Evolutionary conservation across 2,329 filamentous ascomycete species (phyloP), one percentile per base, ranked within the genome.

Genomic region (Sarocladiaceae sp.): DNA sequence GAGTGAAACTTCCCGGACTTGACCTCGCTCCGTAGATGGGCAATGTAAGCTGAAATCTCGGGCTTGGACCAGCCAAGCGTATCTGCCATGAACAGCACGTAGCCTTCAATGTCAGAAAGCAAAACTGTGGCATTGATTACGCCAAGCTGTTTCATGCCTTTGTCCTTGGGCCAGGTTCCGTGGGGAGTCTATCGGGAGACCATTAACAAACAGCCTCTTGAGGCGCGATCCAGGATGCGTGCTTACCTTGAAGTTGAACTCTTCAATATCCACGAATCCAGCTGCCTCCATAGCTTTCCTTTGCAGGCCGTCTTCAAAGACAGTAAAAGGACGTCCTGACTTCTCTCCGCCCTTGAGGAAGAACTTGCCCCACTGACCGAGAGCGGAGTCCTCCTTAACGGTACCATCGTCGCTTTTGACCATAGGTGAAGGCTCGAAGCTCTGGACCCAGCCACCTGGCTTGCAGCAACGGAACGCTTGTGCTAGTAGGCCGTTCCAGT

Each of bases 401-500:
- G 51, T 55, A 1, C 29, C 53, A 40, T 57, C 57, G 23, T 57
- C 54, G 42, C 48, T 50, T n/a, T 48, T n/a, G 7, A 49, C 13
- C 15, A 18, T n/a, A 8, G 49, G 40, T 10, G 48, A 44, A 17
- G 40, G 26, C 33, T 57, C 55, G 26, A 39, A 33, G 33, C 48
- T 55, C 40, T 58, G 31, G 8, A 55, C 46, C 46, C 46, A 58
- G 17, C 56, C 58, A 10, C 58, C 58, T 1, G 56, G 55, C 48
- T 53, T 52, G 46, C 50, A 51, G 17, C 49, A 44, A 6, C 48
- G 47, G 46, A 49, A 58, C 0, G 56, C 56, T 25, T 57, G 25
- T 42, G 67, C 66, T 54, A 82, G 70, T 6, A 83, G 61, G 31
- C 72, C 68, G 23, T 72, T 71, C 61, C 78, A 83, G 53, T 81